A percentile compares a stretch with the other conserved stretches of the same genome.
These are phyloP conservation scores for Suillus brevipes DNA, from an alignment of 768 basidiomycete species.

Conservation along the genomic window DNA sequence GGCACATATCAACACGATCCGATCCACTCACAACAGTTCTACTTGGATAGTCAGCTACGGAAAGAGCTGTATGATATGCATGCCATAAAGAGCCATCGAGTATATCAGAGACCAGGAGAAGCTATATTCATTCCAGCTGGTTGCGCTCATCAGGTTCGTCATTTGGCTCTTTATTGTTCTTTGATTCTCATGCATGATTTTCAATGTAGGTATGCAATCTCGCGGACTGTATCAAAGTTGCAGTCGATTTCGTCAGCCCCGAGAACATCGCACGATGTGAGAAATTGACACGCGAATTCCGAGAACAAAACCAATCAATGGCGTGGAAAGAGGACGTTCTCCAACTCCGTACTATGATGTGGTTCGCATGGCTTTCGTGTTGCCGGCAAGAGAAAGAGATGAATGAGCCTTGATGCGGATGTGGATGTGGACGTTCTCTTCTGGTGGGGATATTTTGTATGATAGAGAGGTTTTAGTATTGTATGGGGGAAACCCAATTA, in stretches of 20 bases:
- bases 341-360: slow-evolving; percentile 89
- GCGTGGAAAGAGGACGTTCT: slow-evolving; percentile 95
- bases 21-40: slow-evolving; percentile 88
- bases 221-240: slow-evolving; percentile 95
- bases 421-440: slow-evolving; percentile 13
- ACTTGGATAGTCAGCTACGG: slow-evolving; percentile 70
- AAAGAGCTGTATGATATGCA: slow-evolving; percentile 63
- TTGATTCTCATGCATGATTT: slow-evolving; percentile 2
- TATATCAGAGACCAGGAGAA: slow-evolving; percentile 91
- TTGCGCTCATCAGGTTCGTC: slow-evolving; percentile 80
- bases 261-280: slow-evolving; percentile 90
- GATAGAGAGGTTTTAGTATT: slow-evolving; percentile 26
- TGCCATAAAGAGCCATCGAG: slow-evolving; percentile 75
- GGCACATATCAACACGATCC: slow-evolving; percentile 68
- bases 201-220: slow-evolving; percentile 77
- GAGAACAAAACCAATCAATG: slow-evolving; percentile 83
- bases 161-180: slow-evolving; percentile 4
- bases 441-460: slow-evolving; percentile 17
- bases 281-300: slow-evolving; percentile 82
- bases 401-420: slow-evolving; percentile 22
- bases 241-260: slow-evolving; percentile 91
- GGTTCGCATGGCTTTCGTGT: slow-evolving; percentile 88
- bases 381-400: slow-evolving; percentile 46
- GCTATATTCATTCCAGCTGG: slow-evolving; percentile 96
- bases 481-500: slow-evolving; percentile 25